phyloP scores from a whole-genome alignment of 345 rosid species.

The Limnanthes douglasii region DNA sequence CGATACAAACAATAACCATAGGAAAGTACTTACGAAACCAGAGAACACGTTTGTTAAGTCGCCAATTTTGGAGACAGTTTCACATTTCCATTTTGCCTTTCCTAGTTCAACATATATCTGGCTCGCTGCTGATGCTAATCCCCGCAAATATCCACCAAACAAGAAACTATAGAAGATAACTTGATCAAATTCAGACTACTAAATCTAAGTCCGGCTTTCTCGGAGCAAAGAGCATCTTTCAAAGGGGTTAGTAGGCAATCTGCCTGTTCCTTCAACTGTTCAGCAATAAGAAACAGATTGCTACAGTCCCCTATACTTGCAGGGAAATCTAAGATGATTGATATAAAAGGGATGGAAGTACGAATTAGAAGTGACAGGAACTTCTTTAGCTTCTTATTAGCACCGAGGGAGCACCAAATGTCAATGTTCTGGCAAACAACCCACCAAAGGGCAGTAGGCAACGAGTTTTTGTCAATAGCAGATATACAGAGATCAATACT shows the following conservation, averaged over 20 bases:
- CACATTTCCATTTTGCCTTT: slow-evolving; percentile 19
- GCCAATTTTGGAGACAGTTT: slow-evolving; percentile 23
- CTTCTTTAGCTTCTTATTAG: slow-evolving; percentile 39
- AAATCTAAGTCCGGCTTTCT: slow-evolving; percentile 11
- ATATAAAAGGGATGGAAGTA: slow-evolving; percentile 25
- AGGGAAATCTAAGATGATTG: slow-evolving; percentile 21
- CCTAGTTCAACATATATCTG: slow-evolving; percentile 18
- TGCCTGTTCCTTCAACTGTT: slow-evolving; percentile 42
- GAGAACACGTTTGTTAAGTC: slow-evolving; percentile 19
- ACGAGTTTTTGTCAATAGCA: slow-evolving; percentile 34
- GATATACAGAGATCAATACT: slow-evolving; percentile 39
- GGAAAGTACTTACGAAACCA: slow-evolving; percentile 23
- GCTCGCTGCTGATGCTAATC: slow-evolving; percentile 45
- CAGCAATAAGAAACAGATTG: slow-evolving; percentile 20
- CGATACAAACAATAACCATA: slow-evolving; percentile 22
- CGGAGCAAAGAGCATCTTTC: slow-evolving; percentile 19
- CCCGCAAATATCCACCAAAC: slow-evolving; percentile 80
- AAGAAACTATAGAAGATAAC: slow-evolving; percentile 35
- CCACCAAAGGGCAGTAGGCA: slow-evolving; percentile 66
- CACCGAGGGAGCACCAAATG: slow-evolving; percentile 63
- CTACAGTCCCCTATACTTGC: slow-evolving; percentile 24
- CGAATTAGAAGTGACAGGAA: slow-evolving; percentile 42
- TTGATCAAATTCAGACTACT: slow-evolving; percentile 24
- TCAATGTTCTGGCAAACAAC: slow-evolving; percentile 59
- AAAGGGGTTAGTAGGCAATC: slow-evolving; percentile 25